Percentiles rank a stretch among this genome's conserved stretches.
These are phyloP conservation scores for Fallopia convolvulus DNA, from an alignment of 148 eudicot genomes.

Conservation along the genomic window DNA sequence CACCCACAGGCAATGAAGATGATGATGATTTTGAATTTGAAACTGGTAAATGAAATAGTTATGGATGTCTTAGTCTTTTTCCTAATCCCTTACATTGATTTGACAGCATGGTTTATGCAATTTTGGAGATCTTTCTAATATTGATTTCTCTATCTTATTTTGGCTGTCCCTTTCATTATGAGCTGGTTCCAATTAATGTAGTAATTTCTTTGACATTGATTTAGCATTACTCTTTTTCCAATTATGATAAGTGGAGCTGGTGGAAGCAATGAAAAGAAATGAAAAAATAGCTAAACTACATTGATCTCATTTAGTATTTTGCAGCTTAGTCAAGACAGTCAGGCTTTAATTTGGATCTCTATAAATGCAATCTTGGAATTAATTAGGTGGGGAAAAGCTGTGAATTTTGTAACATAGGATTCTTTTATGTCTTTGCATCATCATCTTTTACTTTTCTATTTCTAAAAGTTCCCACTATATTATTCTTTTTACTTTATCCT, in stretches of 20 bases:
- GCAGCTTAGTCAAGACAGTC: neutral
- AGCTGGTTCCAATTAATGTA: neutral
- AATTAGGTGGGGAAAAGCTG: neutral
- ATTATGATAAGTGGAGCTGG: neutral
- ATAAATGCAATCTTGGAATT: neutral
- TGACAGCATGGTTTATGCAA: neutral
- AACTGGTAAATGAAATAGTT: slow-evolving; percentile 33
- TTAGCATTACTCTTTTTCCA: neutral
- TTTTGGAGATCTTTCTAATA: neutral
- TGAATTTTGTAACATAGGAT: slow-evolving; percentile 12
- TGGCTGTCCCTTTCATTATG: neutral
- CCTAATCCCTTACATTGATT: neutral
- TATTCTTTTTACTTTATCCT: neutral
- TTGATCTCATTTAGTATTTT: neutral
- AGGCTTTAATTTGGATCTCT: neutral
- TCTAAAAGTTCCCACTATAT: slow-evolving; percentile 3
- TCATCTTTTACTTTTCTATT: slow-evolving; percentile 9
- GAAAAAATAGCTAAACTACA: neutral
- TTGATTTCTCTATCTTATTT: neutral
- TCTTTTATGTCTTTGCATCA: neutral
- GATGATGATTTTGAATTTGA: slow-evolving; percentile 61
- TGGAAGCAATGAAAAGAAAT: neutral
- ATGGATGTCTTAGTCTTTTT: slow-evolving; percentile 26
- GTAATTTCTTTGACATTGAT: neutral
- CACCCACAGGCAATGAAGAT: slow-evolving; percentile 70